Evolutionary conservation across 208 protist species (phyloP).

Genomic region (Leishmania gerbilli): DNA sequence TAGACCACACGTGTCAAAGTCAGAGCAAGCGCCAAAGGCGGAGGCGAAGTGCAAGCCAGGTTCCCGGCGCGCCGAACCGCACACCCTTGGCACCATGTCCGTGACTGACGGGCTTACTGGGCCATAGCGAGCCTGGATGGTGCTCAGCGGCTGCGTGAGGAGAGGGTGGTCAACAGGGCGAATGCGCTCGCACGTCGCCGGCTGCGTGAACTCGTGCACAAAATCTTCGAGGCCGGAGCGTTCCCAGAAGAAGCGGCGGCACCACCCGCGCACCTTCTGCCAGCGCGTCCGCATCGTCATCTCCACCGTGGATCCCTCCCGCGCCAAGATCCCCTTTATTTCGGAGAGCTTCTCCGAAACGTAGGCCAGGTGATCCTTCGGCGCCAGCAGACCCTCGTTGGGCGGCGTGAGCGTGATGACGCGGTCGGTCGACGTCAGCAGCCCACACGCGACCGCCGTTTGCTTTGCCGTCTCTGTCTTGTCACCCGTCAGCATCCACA

Average conservation of each 20-base stretch:
- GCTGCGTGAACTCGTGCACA: constrained; percentile 59
- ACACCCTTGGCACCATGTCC: constrained; percentile 23
- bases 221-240: constrained; percentile 54
- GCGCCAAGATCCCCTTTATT: constrained; percentile 17
- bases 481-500: constrained; percentile 98
- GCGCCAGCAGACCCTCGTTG: constrained; percentile 26
- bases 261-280: constrained; percentile 22
- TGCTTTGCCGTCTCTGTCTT: constrained; percentile 97
- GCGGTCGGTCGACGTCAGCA: constrained; percentile 44
- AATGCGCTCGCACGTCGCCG: constrained; percentile 34
- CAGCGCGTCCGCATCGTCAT: constrained; percentile 17
- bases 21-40: constrained; percentile 12
- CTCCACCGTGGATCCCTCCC: background rate
- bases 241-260: constrained; percentile 36
- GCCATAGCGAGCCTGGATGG: constrained; percentile 19
- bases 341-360: constrained; percentile 35
- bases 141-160: constrained; percentile 28
- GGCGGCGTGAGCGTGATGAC: constrained; percentile 49
- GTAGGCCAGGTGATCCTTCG: constrained; percentile 44
- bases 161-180: constrained; percentile 45
- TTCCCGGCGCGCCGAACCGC: constrained; percentile 13
- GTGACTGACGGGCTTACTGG: constrained; percentile 13
- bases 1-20: constrained; percentile 16
- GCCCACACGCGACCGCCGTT: constrained; percentile 85
- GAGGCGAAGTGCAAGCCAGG: constrained; percentile 19